Percentiles rank a stretch among this genome's conserved stretches.
Conservation (phyloP, 768 basidiomycete species). For the Chiua virens region DNA sequence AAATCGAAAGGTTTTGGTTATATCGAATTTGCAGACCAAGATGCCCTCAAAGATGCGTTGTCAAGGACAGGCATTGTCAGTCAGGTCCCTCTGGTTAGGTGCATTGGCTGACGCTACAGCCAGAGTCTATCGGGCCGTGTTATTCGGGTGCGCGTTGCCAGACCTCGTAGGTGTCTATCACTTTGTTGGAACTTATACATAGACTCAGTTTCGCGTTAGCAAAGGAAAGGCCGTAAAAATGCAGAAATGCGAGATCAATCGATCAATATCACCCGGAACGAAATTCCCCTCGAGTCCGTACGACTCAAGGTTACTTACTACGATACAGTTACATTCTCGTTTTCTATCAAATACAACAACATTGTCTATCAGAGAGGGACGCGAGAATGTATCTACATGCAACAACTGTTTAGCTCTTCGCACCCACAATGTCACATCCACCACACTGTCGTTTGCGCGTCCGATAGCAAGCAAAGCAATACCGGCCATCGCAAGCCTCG, state of each 20-base stretch:
- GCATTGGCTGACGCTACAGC: neutral
- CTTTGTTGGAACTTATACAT: neutral
- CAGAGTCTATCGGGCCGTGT: constrained; percentile 75
- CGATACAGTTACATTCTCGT: too few relatives aligned
- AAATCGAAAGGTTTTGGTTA: constrained; percentile 99
- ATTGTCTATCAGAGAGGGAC: too few relatives aligned
- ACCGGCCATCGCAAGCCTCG: constrained; percentile 1
- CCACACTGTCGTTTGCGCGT: neutral
- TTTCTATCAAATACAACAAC: too few relatives aligned
- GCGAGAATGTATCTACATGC: too few relatives aligned
- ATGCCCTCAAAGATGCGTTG: constrained; percentile 83
- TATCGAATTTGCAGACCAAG: constrained; percentile 89
- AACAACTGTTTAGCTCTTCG: too few relatives aligned
- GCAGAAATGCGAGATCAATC: too few relatives aligned
- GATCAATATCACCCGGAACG: too few relatives aligned
- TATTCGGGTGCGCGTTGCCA: constrained; percentile 93
- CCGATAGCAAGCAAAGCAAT: constrained; percentile 9
- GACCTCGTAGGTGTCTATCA: constrained; percentile 71
- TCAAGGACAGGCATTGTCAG: constrained; percentile 68
- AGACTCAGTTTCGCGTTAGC: constrained; percentile 44
- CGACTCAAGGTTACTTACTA: too few relatives aligned
- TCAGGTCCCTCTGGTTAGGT: constrained; percentile 3
- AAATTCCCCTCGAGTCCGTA: too few relatives aligned
- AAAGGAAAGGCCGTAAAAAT: constrained; percentile 67
- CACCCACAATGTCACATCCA: neutral